Conservation (phyloP, 2,329 filamentous ascomycete genomes). For the Xylaria sp. region DNA sequence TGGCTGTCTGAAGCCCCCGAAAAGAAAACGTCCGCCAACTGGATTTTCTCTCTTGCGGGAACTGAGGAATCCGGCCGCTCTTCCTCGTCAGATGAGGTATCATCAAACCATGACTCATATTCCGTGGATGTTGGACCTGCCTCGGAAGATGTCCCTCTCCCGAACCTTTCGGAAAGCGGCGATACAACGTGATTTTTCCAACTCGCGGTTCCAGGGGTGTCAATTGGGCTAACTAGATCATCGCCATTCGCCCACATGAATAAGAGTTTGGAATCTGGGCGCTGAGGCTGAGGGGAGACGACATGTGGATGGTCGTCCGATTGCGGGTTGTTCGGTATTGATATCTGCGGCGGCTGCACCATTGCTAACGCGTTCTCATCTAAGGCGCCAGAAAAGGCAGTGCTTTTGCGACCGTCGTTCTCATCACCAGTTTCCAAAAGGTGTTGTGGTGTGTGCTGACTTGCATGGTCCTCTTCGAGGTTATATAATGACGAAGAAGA, state of each 20-base stretch:
- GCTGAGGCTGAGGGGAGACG: conserved; percentile 39
- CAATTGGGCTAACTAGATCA: conserved; percentile 42
- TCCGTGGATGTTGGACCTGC: conserved; percentile 2
- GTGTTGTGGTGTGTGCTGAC: conserved; percentile 8
- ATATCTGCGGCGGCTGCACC: conserved; percentile 32
- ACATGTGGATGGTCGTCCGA: conserved; percentile 31
- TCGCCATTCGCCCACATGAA: conserved; percentile 33
- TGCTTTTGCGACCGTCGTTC: conserved; percentile 6
- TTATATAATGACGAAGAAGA: conserved; percentile 36
- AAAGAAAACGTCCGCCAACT: not conserved
- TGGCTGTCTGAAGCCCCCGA: conserved; percentile 16
- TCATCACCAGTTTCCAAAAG: not conserved
- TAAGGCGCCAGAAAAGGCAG: conserved; percentile 22
- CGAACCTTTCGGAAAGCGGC: conserved; percentile 39
- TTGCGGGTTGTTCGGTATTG: conserved; percentile 14
- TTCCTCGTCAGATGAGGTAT: conserved; percentile 31
- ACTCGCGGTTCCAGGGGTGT: conserved; percentile 33
- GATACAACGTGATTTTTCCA: conserved; percentile 41
- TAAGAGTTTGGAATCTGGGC: conserved; percentile 37
- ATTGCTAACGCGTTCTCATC: conserved; percentile 34
- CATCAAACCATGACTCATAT: conserved; percentile 28
- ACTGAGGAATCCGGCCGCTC: not conserved
- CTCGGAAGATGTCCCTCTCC: conserved; percentile 6
- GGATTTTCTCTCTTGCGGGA: not conserved
- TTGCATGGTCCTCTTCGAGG: conserved; percentile 25